Conservation (phyloP, 805 yeast species). For the Pichia rugopelliculosa region DNA sequence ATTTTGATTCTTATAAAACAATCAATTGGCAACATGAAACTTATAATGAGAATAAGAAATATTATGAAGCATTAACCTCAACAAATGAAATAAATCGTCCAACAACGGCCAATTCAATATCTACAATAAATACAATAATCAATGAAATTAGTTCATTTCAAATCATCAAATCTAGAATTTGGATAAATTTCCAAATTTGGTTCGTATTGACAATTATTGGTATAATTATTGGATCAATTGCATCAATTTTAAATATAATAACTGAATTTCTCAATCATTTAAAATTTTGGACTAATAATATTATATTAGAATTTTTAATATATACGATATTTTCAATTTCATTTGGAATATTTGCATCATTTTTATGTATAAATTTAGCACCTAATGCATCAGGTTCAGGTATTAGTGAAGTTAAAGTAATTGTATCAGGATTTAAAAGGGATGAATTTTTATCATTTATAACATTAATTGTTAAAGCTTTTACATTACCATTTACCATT, state of each 20-base stretch:
- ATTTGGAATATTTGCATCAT: conserved; percentile 60
- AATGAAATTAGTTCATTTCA: conserved; percentile 9
- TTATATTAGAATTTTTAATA: conserved; percentile 42
- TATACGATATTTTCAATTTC: conserved; percentile 53
- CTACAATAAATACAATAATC: conserved; percentile 9
- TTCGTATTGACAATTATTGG: conserved; percentile 73
- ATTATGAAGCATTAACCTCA: conserved; percentile 17
- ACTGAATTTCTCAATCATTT: conserved; percentile 83
- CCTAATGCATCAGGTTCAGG: conserved; percentile 97
- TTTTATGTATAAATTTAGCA: conserved; percentile 61
- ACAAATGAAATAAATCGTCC: conserved; percentile 1
- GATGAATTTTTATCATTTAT: conserved; percentile 67
- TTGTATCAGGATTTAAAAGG: conserved; percentile 81
- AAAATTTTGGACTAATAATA: conserved; percentile 52
- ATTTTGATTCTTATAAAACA: conserved; percentile 56
- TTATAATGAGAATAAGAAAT: conserved; percentile 36
- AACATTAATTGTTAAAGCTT: conserved; percentile 67
- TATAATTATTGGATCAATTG: conserved; percentile 67
- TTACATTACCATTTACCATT: conserved; percentile 83
- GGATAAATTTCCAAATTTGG: conserved; percentile 51
- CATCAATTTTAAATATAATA: conserved; percentile 71
- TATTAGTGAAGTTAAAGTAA: conserved; percentile 91
- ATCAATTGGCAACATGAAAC: conserved; percentile 68
- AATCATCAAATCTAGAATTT: conserved; percentile 11
- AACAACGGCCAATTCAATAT: conserved; percentile 14